Evolutionary conservation across 306 rosid genomes (phyloP), one percentile per base, ranked within the genome.

Genomic region (Vicia sativa): DNA sequence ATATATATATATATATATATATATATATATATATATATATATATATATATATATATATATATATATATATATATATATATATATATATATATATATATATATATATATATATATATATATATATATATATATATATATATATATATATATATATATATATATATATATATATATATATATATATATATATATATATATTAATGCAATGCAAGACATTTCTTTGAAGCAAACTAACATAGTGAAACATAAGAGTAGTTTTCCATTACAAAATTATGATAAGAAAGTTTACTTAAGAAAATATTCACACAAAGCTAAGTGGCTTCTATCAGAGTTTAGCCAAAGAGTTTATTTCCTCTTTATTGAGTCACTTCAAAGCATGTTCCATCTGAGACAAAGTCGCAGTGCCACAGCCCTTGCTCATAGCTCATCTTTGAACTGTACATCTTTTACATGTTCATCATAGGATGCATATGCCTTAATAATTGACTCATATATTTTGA

Each of bases 401-500:
- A 34, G 38, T 15, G 50, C 34, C 7, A 10, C 48, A 19, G 23
- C 19, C 15, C 37, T 58, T 74, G 71, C 57, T 84, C 84, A 90
- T 69, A 90, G 64, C 89, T 90, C 99, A 37, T 93, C 99, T 79
- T 46, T 85, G 23, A 80, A 70, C 46, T 45, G 70, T 35, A 59
- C 76, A 23, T 65, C 74, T 25, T 31, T 69, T 74, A 54, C 75
- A 44, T 62, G 64, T 45, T 61, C 85, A n/a, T 49, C 76, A 25
- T 58, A 90, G 21, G 90, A 86, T 34, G 99, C 83, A 71, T 81
- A 93, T 44, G 85, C 68, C 72, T 80, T 76, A 48, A 93, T 88
- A 67, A 93, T 82, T 11, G 90, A 85, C 80, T 82, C 87, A 1
- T 90, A 93, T 18, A 80, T 71, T 14, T 78, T 75, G 9, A 90